Conservation (phyloP, 805 yeast species). For the Komagataella kurtzmanii region DNA sequence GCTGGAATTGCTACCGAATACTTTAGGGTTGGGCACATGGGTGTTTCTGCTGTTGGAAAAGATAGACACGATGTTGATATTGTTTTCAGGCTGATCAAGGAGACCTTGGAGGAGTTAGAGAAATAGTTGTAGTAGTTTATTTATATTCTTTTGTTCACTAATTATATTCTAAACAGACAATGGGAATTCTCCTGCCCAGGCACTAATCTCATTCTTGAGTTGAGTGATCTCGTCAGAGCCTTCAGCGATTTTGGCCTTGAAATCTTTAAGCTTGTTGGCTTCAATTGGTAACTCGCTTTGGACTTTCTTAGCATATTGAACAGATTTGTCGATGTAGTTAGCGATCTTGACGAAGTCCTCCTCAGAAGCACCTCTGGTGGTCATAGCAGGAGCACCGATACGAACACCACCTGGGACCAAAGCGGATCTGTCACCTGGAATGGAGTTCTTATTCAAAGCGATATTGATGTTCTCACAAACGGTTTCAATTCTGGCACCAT, state of each 20-base stretch:
- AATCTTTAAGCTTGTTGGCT: conserved; percentile 92
- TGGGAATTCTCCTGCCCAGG: conserved; percentile 89
- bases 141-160: not conserved
- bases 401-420: conserved; percentile 95
- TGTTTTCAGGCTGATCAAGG: conserved; percentile 32
- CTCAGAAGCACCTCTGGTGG: conserved; percentile 91
- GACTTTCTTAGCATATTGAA: conserved; percentile 56
- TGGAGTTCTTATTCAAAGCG: conserved; percentile 94
- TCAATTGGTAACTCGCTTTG: conserved; percentile 79
- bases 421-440: conserved; percentile 96
- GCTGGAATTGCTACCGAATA: conserved; percentile 67
- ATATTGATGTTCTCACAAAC: conserved; percentile 90
- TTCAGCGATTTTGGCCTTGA: conserved; percentile 67
- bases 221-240: conserved; percentile 57
- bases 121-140: conserved; percentile 7
- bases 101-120: conserved; percentile 25
- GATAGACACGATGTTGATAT: conserved; percentile 39
- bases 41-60: conserved; percentile 53
- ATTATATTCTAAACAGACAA: conserved; percentile 30
- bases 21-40: conserved; percentile 96
- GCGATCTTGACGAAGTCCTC: conserved; percentile 75
- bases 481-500: conserved; percentile 95
- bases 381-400: conserved; percentile 98
- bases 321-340: conserved; percentile 68
- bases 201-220: conserved; percentile 66